Conservation (phyloP, 768 basidiomycete species). For the Tephrocybe sp. region DNA sequence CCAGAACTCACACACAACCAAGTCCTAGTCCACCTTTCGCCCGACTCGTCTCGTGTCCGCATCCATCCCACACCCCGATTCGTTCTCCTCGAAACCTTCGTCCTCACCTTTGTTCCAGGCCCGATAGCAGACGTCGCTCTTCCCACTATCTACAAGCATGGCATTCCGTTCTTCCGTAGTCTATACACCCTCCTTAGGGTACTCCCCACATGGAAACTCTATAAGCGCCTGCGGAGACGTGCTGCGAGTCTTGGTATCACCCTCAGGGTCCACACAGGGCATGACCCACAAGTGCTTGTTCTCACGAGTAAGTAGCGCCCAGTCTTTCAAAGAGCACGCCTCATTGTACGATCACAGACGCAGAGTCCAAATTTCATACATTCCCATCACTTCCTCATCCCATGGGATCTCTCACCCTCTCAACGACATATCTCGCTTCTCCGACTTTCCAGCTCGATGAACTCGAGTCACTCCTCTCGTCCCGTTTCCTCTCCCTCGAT, state of each 20-base stretch:
- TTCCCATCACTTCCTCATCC: constrained; percentile 73
- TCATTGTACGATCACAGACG: constrained; percentile 36
- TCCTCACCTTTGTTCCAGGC: constrained; percentile 41
- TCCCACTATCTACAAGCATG: constrained; percentile 81
- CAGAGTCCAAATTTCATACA: constrained; percentile 47
- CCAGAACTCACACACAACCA: constrained; percentile 66
- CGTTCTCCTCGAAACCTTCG: constrained; percentile 75
- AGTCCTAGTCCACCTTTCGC: constrained; percentile 64
- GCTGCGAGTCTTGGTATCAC: constrained; percentile 44
- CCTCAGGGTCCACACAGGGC: constrained; percentile 36
- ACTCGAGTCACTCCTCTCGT: constrained; percentile 72
- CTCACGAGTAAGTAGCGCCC: constrained; percentile 16
- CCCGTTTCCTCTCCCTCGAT: constrained; percentile 67
- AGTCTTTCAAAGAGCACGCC: constrained; percentile 24
- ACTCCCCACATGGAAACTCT: constrained; percentile 74
- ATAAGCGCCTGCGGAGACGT: constrained; percentile 53
- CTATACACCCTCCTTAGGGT: constrained; percentile 70
- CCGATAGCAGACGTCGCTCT: constrained; percentile 51
- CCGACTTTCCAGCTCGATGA: constrained; percentile 76
- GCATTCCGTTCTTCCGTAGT: constrained; percentile 79
- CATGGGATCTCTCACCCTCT: constrained; percentile 57
- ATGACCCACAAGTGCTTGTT: constrained; percentile 23
- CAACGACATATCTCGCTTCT: constrained; percentile 59
- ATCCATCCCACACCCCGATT: constrained; percentile 67
- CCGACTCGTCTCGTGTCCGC: constrained; percentile 56